Evolutionary conservation across 495 filamentous ascomycete species (phyloP), one percentile per base, ranked within the genome.

Genomic region (Articulospora tetracladia): DNA sequence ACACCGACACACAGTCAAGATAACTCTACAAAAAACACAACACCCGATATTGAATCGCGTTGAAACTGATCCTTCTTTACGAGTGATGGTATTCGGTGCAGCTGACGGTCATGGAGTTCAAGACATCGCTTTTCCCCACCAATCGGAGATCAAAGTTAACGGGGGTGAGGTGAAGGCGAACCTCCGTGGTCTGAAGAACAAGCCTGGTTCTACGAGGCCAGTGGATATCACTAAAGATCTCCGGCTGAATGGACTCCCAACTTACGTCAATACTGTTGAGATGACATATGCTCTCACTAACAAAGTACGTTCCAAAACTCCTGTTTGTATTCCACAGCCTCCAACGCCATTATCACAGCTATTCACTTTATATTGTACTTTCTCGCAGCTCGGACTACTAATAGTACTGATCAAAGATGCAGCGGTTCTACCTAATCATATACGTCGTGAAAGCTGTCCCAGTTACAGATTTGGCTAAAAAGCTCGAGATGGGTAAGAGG

Each of bases 241-340:
- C 22, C 88, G 91, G 22, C 83, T 87, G 34, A 86, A 82, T 55
- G 75, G 73, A 1, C 57, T 83, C 15, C 78, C 79, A 30, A 15
- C n/a, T 7, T 95, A 93, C 67, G 70, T 75, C 8, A 98, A 98
- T 68, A 82, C 77, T 30, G 74, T 98, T 55, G 80, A 86, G 11
- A 83, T 98, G 70, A 97, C 92, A 27, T 98, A 97, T 75, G 94
- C 94, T 22, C 77, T 96, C 54, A 98, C 94, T 1, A 78, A 82
- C 61, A 96, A 95, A 85, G 91, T 86, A 73, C 60, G 78, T 65
- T 41, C 19, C 32, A 46, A 51, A 53, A 54, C 4, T 39, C 34
- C 10, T 10, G 34, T 39, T n/a, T n/a, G n/a, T n/a, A n/a, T 32
- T 32, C 13, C 30, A 26, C 19, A 41, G 44, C 48, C 47, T 23